Base-by-base conservation (phyloP, 1,284 basidiomycete genomes). In the Puccinia novopanici region DNA sequence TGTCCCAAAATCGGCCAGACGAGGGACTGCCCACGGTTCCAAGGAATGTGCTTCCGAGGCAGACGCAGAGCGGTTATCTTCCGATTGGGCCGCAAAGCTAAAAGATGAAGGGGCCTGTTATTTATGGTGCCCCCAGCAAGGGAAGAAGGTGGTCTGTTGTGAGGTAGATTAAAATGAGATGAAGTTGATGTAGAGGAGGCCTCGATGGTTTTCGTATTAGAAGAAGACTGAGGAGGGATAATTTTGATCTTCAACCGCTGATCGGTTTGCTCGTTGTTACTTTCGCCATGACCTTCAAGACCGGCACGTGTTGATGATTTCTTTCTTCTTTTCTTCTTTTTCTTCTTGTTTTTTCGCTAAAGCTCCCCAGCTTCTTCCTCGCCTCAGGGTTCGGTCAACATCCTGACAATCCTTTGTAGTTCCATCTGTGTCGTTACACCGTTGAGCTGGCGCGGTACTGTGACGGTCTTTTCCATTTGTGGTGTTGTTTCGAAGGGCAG, bases 1-100 rank as follows among this genome's bases (percentile, higher is more conserved):
- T 76, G 75, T 19, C 75, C 75, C 75, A 76, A n/a, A 76, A 76
- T 42, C 75, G 42, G 19, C 75, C 75, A 3, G 75, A 67, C 30
- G 75, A 52, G 75, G 75, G 52, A 76, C 42, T 19, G 59, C 48
- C 75, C 75, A 76, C 17, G 75, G 75, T 55, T 76, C 75, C 34
- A 72, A 54, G 27, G 70, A 55, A 24, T 30, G 48, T 4, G 70
- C 52, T 65, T 67, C 63, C 17, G 59, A 65, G 13, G 75, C 48
- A 12, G 59, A 52, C 34, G 40, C 48, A 19, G 75, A 76, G 0
- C 45, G 61, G 37, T 67, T 67, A 17, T 34, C 61, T 34, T 76
- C 75, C 10, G 75, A 76, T 40, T 75, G 52, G 48, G 63, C 63
- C 3, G 63, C 37, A 34, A n/a, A 42, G 65, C 61, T 76, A 22